Base-by-base conservation (phyloP, 208 protist genomes). In the Leishmania major region DNA sequence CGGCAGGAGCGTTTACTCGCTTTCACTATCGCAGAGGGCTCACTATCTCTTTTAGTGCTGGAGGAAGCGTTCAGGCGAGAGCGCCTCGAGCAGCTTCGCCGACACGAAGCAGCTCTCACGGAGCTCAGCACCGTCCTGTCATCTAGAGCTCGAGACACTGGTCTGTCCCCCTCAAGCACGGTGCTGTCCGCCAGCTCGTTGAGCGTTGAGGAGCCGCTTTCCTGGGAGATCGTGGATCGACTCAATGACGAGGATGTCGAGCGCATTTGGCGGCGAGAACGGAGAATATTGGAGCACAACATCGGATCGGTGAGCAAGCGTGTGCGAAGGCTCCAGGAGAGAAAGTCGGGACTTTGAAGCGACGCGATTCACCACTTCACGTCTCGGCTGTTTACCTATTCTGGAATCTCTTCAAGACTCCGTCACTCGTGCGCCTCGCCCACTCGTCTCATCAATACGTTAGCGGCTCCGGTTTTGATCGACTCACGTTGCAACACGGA, bases 161-260 rank as follows among this genome's bases (percentile, higher is more conserved):
- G 0, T 35, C 37, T 25, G 51, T n/a, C 22, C 8, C 1, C 15
- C 45, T 17, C 45, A 37, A 37, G 43, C n/a, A 69, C 17, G 17
- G 37, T 22, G 59, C 22, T 64, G 31, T 37, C 25, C 25, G 7
- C 31, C 17, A 55, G 53, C 35, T 28, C 1, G n/a, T 69, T 81
- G 17, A 47, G 53, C 2, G 22, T 37, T 35, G 60, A 40, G 15
- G 78, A 69, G 45, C 64, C 74, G 35, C 55, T 86, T 72, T 76
- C 64, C 49, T 77, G 71, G 8, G 82, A 82, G 28, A 17, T 15
- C 10, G 51, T 74, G 28, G 83, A 86, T 57, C 55, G 60, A 40
- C 51, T 86, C 19, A 73, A 71, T 1, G 78, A 86, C 25, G 83
- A 82, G 70, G 78, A 86, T 25, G 69, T 86, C 0, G 83, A 86